phyloP scores from a whole-genome alignment of 2,329 filamentous ascomycete genomes.

The Xylariales sp. region DNA sequence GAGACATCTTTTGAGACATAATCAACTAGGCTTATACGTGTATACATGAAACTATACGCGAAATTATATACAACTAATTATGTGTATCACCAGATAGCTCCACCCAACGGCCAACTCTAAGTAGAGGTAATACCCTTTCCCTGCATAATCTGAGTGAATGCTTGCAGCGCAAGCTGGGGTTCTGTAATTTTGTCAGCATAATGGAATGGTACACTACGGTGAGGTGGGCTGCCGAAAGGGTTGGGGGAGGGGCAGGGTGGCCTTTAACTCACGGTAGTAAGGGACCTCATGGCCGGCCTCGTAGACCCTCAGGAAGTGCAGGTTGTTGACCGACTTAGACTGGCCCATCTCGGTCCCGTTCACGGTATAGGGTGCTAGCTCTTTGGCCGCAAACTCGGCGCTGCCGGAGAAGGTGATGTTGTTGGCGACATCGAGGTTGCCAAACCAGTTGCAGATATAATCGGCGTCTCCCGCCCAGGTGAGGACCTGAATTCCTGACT shows the following conservation, averaged over 20 bases:
- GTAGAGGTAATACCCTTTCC: conserved; percentile 6
- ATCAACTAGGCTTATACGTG: too few species aligned
- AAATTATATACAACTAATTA: too few species aligned
- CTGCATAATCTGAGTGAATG: conserved; percentile 5
- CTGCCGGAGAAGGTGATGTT: conserved; percentile 36
- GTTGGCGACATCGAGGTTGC: conserved; percentile 43
- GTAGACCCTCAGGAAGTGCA: conserved; percentile 43
- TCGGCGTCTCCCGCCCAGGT: conserved; percentile 53
- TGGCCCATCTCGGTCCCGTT: conserved; percentile 27
- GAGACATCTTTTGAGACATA: too few species aligned
- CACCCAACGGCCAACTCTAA: too few species aligned
- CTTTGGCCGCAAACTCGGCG: conserved; percentile 36
- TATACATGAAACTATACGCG: too few species aligned
- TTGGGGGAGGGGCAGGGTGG: too few species aligned
- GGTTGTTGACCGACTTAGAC: conserved; percentile 41
- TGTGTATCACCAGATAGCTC: too few species aligned
- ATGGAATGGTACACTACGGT: neutral
- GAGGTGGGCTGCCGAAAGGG: too few species aligned
- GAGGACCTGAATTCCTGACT: conserved; percentile 47
- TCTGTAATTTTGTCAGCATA: conserved; percentile 2
- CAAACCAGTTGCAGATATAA: conserved; percentile 43
- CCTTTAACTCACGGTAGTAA: conserved; percentile 32
- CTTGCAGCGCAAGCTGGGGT: conserved; percentile 5
- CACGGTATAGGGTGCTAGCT: conserved; percentile 26
- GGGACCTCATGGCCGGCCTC: conserved; percentile 43